Evolutionary conservation across 495 filamentous ascomycete genomes (phyloP).

Genomic region (Opeltia flavorubescens): DNA sequence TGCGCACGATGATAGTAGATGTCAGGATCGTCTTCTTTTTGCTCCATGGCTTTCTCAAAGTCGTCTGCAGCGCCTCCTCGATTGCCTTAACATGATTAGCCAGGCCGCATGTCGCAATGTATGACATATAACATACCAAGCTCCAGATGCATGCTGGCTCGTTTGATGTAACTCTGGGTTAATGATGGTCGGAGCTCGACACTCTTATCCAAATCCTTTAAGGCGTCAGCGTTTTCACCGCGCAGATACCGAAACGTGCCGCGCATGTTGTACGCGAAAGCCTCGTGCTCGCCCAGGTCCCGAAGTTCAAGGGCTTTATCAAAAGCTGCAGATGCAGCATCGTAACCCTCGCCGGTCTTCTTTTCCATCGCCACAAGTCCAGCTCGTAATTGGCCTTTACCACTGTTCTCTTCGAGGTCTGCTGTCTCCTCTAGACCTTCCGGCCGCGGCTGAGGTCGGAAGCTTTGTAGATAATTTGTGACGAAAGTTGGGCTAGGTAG

Average conservation of each 20-base stretch:
- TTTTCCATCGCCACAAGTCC: conserved; percentile 67
- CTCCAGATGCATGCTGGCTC: conserved; percentile 95
- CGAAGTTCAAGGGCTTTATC: conserved; percentile 72
- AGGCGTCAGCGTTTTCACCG: conserved; percentile 70
- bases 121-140: conserved; percentile 45
- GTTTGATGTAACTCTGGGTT: conserved; percentile 96
- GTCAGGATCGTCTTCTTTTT: conserved; percentile 84
- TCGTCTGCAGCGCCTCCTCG: conserved; percentile 77
- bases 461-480: conserved; percentile 97
- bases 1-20: conserved; percentile 99
- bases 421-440: conserved; percentile 66
- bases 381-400: conserved; percentile 69
- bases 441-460: conserved; percentile 66
- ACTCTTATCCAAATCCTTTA: conserved; percentile 78
- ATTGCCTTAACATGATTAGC: conserved; percentile 43
- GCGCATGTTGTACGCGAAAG: conserved; percentile 86
- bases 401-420: conserved; percentile 62
- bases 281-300: conserved; percentile 66
- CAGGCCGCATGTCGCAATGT: conserved; percentile 5
- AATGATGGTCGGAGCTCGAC: conserved; percentile 74
- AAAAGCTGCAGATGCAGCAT: conserved; percentile 72
- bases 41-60: conserved; percentile 70
- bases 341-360: conserved; percentile 81
- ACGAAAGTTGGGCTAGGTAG: conserved; percentile 92
- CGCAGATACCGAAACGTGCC: conserved; percentile 89